Evolutionary conservation across 2,329 filamentous ascomycete genomes (phyloP).

Genomic region (Myriosclerotinia curreyana): DNA sequence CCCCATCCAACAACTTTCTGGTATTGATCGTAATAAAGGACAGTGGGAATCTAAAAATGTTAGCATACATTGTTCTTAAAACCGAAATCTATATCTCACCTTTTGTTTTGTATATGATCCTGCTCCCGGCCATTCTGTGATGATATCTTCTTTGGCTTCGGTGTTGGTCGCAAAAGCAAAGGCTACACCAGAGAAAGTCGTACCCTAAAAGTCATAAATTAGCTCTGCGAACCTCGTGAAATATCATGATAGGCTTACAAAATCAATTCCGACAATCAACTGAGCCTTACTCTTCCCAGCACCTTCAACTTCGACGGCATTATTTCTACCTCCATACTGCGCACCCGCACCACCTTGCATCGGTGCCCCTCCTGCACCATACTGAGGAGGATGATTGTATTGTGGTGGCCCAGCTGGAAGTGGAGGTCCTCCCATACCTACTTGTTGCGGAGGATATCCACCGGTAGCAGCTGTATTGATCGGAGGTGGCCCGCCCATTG

Average conservation of each 20-base stretch:
- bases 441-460: conserved; percentile 56
- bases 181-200: conserved; percentile 95
- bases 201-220: conserved; percentile 59
- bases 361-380: conserved; percentile 32
- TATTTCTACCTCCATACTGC: conserved; percentile 41
- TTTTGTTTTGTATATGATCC: conserved; percentile 99
- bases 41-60: conserved; percentile 77
- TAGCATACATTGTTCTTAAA: conserved; percentile 24
- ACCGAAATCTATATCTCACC: conserved; percentile 49
- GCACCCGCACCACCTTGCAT: conserved; percentile 31
- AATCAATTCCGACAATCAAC: conserved; percentile 97
- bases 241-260: conserved; percentile 59
- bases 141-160: conserved; percentile 97
- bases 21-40: conserved; percentile 99
- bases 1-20: conserved; percentile 99
- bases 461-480: conserved; percentile 62
- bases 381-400: conserved; percentile 38
- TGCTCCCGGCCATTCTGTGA: conserved; percentile 97
- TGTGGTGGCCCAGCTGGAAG: conserved; percentile 37
- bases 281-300: conserved; percentile 90
- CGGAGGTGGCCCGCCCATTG: conserved; percentile 59
- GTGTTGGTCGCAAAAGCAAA: conserved; percentile 94
- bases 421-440: conserved; percentile 41
- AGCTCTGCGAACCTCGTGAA: conserved; percentile 21
- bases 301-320: conserved; percentile 75